Evolutionary conservation across 179 eudicot genomes (phyloP).

Genomic region (Vitellaria paradoxa): DNA sequence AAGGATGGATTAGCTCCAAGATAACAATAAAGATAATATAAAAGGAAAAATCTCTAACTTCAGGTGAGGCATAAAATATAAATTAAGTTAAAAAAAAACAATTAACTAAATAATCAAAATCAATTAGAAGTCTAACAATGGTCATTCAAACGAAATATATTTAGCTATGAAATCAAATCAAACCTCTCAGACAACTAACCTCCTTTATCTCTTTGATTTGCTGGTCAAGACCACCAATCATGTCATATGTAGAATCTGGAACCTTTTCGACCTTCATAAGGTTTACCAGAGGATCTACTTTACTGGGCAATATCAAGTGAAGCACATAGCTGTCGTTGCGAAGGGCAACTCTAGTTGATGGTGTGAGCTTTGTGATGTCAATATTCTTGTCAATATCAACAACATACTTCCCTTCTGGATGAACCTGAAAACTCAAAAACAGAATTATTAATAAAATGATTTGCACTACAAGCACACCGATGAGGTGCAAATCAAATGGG

Average conservation of each 20-base stretch:
- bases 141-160: background rate
- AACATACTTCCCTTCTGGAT: slow-evolving; percentile 61
- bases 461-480: background rate
- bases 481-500: background rate
- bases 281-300: slow-evolving; percentile 61
- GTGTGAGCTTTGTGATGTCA: slow-evolving; percentile 55
- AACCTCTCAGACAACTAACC: slow-evolving; percentile 28
- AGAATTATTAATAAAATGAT: background rate
- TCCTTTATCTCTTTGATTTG: slow-evolving; percentile 73
- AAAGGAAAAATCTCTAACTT: too few relatives aligned
- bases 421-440: slow-evolving; percentile 31
- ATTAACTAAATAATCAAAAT: background rate
- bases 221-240: slow-evolving; percentile 71
- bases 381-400: slow-evolving; percentile 60
- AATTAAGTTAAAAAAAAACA: too few relatives aligned
- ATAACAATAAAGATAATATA: too few relatives aligned
- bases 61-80: too few relatives aligned
- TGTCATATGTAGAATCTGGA: slow-evolving; percentile 69
- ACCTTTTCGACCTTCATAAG: slow-evolving; percentile 72
- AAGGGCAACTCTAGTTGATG: slow-evolving; percentile 60
- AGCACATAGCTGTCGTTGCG: slow-evolving; percentile 57
- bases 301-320: slow-evolving; percentile 54
- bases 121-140: background rate
- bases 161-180: background rate
- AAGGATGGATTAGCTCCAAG: background rate